phyloP scores from a whole-genome alignment of 192 early-diverging fungal genomes.

The Powellomyces hirtus region DNA sequence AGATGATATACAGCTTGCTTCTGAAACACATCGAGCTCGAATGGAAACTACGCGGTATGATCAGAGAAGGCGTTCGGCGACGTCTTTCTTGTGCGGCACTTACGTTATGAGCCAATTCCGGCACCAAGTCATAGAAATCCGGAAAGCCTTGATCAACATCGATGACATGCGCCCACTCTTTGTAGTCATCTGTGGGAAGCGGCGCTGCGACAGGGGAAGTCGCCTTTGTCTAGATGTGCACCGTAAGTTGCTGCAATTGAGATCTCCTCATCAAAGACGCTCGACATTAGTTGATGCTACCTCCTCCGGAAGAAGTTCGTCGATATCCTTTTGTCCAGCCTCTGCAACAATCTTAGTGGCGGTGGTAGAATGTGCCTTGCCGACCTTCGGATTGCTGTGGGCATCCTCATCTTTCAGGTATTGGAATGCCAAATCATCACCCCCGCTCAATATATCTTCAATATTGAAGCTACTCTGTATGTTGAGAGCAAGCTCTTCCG shows the following conservation, averaged over 20 bases:
- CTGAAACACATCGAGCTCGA: constrained; percentile 96
- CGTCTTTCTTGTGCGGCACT: neutral
- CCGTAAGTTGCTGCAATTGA: neutral
- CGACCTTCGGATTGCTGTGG: neutral
- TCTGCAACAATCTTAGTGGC: neutral
- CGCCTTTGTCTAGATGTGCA: too few relatives aligned
- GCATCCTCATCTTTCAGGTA: constrained; percentile 13
- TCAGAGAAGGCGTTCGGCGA: neutral
- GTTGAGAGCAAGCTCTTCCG: neutral
- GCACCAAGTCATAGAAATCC: constrained; percentile 88
- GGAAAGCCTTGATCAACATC: constrained; percentile 82
- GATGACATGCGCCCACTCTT: constrained; percentile 87
- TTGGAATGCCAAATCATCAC: constrained; percentile 16
- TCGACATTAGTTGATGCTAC: too few relatives aligned
- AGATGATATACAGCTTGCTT: constrained; percentile 95
- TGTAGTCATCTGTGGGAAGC: neutral
- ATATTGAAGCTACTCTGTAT: neutral
- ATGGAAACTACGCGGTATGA: constrained; percentile 68
- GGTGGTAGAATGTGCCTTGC: neutral
- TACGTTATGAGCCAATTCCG: constrained; percentile 79
- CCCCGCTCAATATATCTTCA: constrained; percentile 6
- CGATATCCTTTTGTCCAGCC: neutral
- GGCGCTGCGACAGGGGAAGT: neutral
- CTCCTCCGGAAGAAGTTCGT: neutral
- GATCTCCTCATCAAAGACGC: too few relatives aligned